phyloP scores from a whole-genome alignment of 192 early-diverging fungal genomes.

The Podila clonocystis region DNA sequence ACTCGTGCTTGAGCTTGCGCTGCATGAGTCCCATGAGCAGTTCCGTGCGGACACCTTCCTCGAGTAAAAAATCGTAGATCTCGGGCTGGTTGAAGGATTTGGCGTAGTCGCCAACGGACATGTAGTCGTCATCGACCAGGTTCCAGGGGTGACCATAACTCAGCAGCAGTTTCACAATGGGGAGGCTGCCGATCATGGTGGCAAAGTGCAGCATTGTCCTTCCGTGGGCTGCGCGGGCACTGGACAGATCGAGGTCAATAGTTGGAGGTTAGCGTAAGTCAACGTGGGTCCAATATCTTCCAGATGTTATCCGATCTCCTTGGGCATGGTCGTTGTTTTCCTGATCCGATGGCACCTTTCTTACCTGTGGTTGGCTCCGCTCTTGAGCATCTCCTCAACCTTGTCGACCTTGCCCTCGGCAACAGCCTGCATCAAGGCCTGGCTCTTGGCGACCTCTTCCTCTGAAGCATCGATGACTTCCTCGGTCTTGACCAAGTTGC shows the following conservation, averaged over 20 bases:
- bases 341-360: background rate
- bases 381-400: slow-evolving; percentile 35
- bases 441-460: slow-evolving; percentile 44
- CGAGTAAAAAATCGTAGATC: slow-evolving; percentile 82
- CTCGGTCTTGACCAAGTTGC: slow-evolving; percentile 46
- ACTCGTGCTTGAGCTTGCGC: slow-evolving; percentile 28
- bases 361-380: slow-evolving; percentile 49
- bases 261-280: background rate
- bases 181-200: slow-evolving; percentile 69
- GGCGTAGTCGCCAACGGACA: slow-evolving; percentile 89
- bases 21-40: slow-evolving; percentile 70
- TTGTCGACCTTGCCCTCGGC: slow-evolving; percentile 36
- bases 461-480: slow-evolving; percentile 34
- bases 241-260: background rate
- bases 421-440: slow-evolving; percentile 46
- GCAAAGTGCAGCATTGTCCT: slow-evolving; percentile 71
- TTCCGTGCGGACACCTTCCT: slow-evolving; percentile 88
- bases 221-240: slow-evolving; percentile 40
- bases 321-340: background rate
- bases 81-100: slow-evolving; percentile 69
- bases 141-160: slow-evolving; percentile 87
- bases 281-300: background rate
- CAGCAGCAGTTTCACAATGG: slow-evolving; percentile 68
- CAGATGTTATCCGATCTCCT: background rate
- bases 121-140: slow-evolving; percentile 74